Evolutionary conservation across 2,329 filamentous ascomycete genomes (phyloP), one percentile per base, ranked within the genome.

Genomic region (Blastomyces parvus): DNA sequence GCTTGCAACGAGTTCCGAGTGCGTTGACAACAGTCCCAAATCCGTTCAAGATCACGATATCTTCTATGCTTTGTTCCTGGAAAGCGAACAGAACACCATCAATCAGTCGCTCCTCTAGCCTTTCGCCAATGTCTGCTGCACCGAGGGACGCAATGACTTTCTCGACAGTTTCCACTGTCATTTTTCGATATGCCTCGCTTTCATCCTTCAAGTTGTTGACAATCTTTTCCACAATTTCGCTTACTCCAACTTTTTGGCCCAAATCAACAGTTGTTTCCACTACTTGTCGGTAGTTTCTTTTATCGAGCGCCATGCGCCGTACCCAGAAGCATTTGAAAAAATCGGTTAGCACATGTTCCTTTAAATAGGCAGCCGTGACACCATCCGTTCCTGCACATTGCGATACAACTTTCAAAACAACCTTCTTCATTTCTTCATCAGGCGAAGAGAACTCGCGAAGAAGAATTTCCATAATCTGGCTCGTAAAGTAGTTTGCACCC

Each of bases 291-390:
- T 97, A 99, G 79, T 97, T 99, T 68, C 94, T 88, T 80, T 96
- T 96, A 76, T 99, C 94, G 63, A 99, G 80, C 8, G 94, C 94
- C 91, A 99, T 97, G 63, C 94, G 84, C 66, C 94, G 84, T 50
- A 97, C 92, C 94, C 94, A 99, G 79, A 99, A 99, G 73, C 89
- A 92, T 80, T 97, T 97, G 82, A 99, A 99, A 74, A 99, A 99
- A 65, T 97, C 94, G 68, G 90, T 87, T 48, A 99, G 82, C 8
- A 99, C 92, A 66, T 96, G 89, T 72, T 97, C 92, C 76, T 97
- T 97, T 50, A 99, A 83, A 72, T 97, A 99, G 48, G 87, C 89
- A 44, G 92, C 89, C 42, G 94, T 97, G 36, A 99, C 94, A 78
- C 94, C 94, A 72, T 96, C 89, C 2, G 93, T 97, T 69, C 88